Conservation (phyloP, 2,329 filamentous ascomycete genomes). For the Pseudogymnoascus sp. region DNA sequence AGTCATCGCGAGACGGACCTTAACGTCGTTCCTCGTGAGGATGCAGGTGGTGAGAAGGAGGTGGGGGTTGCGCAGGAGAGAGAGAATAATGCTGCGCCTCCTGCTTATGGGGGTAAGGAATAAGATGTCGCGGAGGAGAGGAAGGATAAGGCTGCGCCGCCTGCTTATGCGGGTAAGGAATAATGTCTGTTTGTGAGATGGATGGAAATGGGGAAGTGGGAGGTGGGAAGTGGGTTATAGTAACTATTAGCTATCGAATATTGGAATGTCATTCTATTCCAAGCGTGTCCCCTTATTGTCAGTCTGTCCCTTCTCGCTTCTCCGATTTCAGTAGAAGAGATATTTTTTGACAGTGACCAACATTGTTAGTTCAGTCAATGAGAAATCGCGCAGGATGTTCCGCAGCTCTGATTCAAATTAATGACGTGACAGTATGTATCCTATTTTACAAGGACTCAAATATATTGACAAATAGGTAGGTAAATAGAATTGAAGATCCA, state of each 20-base stretch:
- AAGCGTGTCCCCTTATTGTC: not conserved
- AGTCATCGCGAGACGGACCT: conserved; percentile 10
- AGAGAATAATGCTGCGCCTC: not conserved
- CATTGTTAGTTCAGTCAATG: too few species aligned
- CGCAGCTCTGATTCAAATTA: too few species aligned
- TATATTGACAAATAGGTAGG: too few species aligned
- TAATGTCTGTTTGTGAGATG: not conserved
- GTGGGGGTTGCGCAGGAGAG: not conserved
- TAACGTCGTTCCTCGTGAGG: not conserved
- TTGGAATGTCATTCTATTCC: not conserved
- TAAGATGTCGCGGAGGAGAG: not conserved
- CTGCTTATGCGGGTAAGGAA: not conserved
- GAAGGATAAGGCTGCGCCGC: not conserved
- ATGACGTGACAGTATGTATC: too few species aligned
- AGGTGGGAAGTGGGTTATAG: not conserved
- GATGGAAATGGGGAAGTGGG: not conserved
- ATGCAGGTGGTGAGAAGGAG: not conserved
- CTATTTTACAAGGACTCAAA: too few species aligned
- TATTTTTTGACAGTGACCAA: too few species aligned
- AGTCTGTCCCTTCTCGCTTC: too few species aligned
- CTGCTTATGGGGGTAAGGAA: not conserved
- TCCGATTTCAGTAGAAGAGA: too few species aligned
- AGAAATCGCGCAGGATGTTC: too few species aligned
- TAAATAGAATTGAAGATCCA: too few species aligned
- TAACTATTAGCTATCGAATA: not conserved